Evolutionary conservation across 805 yeast genomes (phyloP), one percentile per base, ranked within the genome.

Genomic region (Teunomyces cretensis): DNA sequence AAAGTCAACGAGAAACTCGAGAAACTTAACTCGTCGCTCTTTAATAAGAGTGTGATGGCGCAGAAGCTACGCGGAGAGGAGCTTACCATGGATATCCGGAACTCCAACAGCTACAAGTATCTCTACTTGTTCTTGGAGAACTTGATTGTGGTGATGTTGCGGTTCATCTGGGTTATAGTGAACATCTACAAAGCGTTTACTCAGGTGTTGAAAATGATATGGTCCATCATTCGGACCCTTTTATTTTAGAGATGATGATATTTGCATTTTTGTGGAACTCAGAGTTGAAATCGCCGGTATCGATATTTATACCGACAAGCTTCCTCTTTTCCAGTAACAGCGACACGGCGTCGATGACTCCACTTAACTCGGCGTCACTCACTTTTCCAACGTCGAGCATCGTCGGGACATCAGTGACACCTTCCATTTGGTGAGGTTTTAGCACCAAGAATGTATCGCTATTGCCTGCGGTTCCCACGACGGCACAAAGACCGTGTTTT

Each of bases 91-190:
- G 45, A 48, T 31, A 19, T 50, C 26, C 48, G 33, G 17, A 67
- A 67, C 15, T 11, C 26, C 35, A 53, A 66, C n/a, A 50, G 74
- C 28, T 61, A 70, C 44, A 62, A 60, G 41, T 46, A 68, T 8
- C 52, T 74, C 2, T 82, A 81, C 56, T 65, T 65, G 51, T 37
- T 64, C 4, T 55, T 81, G 44, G 88, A 82, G 49, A 78, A 76
- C 46, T 39, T 68, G 12, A 81, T 82, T 35, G 84, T 81, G 14
- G 51, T 79, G 1, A 19, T 72, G 2, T 62, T 82, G 22, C 75
- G 84, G 68, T 44, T 73, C 2, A 64, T 79, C n/a, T 82, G 88
- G 88, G 63, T 79, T 3, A 58, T 77, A 6, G 84, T 77, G 33
- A 79, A 74, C 38, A 42, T 75, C 12, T 76, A 74, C 58, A 66